Conservation (phyloP, 2,329 filamentous ascomycete genomes). For the Dothistroma pini region DNA sequence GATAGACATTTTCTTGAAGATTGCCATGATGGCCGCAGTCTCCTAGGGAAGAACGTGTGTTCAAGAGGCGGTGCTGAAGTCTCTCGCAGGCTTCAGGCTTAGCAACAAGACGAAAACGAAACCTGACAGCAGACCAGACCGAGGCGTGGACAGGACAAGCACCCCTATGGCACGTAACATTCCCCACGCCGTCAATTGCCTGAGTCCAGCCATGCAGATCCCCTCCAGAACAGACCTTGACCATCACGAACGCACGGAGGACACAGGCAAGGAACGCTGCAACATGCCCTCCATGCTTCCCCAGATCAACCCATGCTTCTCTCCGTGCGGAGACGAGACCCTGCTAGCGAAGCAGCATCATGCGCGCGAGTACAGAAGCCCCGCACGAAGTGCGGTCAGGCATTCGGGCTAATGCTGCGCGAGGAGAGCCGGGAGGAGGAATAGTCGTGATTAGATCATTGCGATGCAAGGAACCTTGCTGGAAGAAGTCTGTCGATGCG, state of each 20-base stretch:
- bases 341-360: slow-evolving; percentile 4
- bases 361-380: neutral
- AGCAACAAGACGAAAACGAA: neutral
- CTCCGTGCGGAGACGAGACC: neutral
- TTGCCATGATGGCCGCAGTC: slow-evolving; percentile 10
- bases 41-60: neutral
- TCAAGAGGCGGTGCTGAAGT: neutral
- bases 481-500: neutral
- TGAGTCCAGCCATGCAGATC: neutral
- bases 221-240: neutral
- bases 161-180: neutral
- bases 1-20: slow-evolving; percentile 20
- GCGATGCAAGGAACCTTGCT: slow-evolving; percentile 3
- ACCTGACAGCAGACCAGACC: neutral
- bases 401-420: slow-evolving; percentile 3
- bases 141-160: neutral
- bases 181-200: slow-evolving; percentile 1
- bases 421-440: neutral
- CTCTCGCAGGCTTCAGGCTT: neutral
- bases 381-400: neutral
- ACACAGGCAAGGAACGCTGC: neutral
- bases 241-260: neutral
- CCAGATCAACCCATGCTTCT: neutral
- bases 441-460: neutral
- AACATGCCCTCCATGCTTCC: neutral